Base-by-base conservation (phyloP, 192 early-diverging fungal genomes). In the Coemansia asiatica region DNA sequence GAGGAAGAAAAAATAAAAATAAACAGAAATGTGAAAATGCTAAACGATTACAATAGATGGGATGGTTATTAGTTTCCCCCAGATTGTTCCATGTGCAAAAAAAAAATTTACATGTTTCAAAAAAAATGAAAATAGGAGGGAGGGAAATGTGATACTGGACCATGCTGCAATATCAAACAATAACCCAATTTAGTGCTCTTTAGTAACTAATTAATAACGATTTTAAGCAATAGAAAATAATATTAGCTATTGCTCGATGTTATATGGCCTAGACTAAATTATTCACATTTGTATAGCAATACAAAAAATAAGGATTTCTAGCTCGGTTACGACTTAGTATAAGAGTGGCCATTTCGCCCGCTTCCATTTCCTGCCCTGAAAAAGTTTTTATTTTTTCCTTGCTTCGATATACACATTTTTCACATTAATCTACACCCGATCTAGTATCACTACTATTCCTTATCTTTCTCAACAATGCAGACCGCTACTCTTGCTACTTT, bases 401-500 rank as follows among this genome's bases (percentile, higher is more conserved):
- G 18, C 16, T 29, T 18, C 28, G 8, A 1, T 4, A 29, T n/a
- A 29, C 55, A n/a, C 23, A 33, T 6, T 33, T 33, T 46, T 46
- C 10, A 40, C 58, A 18, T 22, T 35, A 44, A 22, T 31, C 28
- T 19, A 25, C 49, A n/a, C 27, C 53, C 49, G 38, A n/a, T 10
- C 27, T 25, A 22, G 25, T 51, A 51, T 19, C 56, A 13, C n/a
- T 46, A 22, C 18, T 46, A 22, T 5, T 10, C 9, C 36, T 8
- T 15, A 21, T 27, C 10, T 46, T 15, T 54, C 27, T 27, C 31
- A 48, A 71, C 57, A 38, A 81, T 81, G 78, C 72, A 81, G 72
- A 75, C 69, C 61, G 48, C 66, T 53, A 40, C 69, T 19, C 44
- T 81, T 26, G 53, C 72, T 63, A 66, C 69, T 50, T 48, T 75